A percentile compares a stretch with the other conserved stretches of the same genome.
Conservation (phyloP, 1,284 basidiomycete genomes). For the Boletellus sp. region DNA sequence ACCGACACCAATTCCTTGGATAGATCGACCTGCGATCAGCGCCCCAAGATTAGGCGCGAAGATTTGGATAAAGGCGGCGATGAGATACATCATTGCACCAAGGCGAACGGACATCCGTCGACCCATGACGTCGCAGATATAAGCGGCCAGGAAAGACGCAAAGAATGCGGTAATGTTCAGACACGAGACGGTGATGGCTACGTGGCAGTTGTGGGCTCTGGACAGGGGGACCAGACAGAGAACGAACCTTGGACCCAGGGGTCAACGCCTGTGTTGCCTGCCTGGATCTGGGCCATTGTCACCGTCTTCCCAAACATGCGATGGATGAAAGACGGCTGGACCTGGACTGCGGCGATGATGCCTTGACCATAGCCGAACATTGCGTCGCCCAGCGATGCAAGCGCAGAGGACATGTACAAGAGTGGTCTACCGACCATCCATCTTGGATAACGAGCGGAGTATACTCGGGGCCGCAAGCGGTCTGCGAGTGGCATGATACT, state of each 20-base stretch:
- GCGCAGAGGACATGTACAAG: conserved; percentile 48
- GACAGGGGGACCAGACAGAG: conserved; percentile 1
- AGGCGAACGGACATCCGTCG: conserved; percentile 48
- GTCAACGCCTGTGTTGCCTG: conserved; percentile 42
- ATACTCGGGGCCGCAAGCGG: conserved; percentile 35
- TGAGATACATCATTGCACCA: conserved; percentile 46
- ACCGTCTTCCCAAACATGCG: conserved; percentile 45
- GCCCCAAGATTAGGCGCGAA: conserved; percentile 41
- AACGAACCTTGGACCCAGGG: conserved; percentile 44
- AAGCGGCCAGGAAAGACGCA: conserved; percentile 44
- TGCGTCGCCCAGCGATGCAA: conserved; percentile 52
- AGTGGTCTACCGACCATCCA: conserved; percentile 50
- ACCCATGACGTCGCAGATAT: conserved; percentile 48
- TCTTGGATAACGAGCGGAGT: conserved; percentile 46
- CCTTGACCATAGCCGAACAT: conserved; percentile 57
- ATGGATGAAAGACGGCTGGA: conserved; percentile 50
- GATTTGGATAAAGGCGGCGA: conserved; percentile 47
- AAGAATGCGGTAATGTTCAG: conserved; percentile 50
- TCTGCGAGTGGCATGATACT: conserved; percentile 25
- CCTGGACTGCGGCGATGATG: conserved; percentile 48
- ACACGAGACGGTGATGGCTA: conserved; percentile 51
- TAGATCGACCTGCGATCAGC: conserved; percentile 45
- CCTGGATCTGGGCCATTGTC: conserved; percentile 41
- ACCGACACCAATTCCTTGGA: conserved; percentile 48
- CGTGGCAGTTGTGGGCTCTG: background rate